Evolutionary conservation across 768 basidiomycete species (phyloP).

Genomic region (Coprinopsis marcescibilis): DNA sequence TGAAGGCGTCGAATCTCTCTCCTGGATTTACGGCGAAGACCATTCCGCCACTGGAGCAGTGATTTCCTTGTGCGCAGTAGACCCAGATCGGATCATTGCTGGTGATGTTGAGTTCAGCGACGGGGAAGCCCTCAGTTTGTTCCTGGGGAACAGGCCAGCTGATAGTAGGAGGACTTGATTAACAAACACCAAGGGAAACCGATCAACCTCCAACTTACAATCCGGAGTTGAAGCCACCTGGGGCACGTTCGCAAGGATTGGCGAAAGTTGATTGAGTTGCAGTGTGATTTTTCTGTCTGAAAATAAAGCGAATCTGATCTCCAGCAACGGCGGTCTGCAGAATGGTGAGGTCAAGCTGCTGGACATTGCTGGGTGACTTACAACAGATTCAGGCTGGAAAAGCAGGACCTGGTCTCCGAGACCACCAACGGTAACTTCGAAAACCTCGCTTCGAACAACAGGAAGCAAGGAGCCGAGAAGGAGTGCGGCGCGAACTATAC

Average conservation of each 20-base stretch:
- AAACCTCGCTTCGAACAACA: slow-evolving; percentile 27
- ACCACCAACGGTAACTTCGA: slow-evolving; percentile 46
- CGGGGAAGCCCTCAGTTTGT: slow-evolving; percentile 37
- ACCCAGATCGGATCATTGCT: slow-evolving; percentile 12
- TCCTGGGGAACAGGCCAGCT: slow-evolving; percentile 43
- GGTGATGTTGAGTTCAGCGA: slow-evolving; percentile 35
- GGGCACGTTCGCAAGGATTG: slow-evolving; percentile 36
- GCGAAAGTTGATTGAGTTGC: slow-evolving; percentile 52
- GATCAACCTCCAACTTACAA: too few relatives aligned
- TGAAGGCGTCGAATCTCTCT: slow-evolving; percentile 47
- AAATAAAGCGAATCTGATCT: slow-evolving; percentile 44
- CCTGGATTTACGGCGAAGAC: slow-evolving; percentile 44
- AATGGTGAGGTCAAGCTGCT: neutral
- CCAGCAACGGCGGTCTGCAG: slow-evolving; percentile 40
- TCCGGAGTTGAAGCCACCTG: slow-evolving; percentile 50
- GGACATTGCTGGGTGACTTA: too few relatives aligned
- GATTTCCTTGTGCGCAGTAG: slow-evolving; percentile 13
- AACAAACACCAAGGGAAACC: neutral
- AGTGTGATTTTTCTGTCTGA: slow-evolving; percentile 55
- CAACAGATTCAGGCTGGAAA: slow-evolving; percentile 36
- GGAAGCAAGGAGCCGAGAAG: slow-evolving; percentile 21
- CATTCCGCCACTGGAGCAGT: slow-evolving; percentile 19
- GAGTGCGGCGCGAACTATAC: slow-evolving; percentile 10
- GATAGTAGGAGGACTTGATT: neutral
- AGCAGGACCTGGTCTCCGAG: slow-evolving; percentile 30